Base-by-base conservation (phyloP, 2,329 filamentous ascomycete genomes). In the Aspergillus ibericus region DNA sequence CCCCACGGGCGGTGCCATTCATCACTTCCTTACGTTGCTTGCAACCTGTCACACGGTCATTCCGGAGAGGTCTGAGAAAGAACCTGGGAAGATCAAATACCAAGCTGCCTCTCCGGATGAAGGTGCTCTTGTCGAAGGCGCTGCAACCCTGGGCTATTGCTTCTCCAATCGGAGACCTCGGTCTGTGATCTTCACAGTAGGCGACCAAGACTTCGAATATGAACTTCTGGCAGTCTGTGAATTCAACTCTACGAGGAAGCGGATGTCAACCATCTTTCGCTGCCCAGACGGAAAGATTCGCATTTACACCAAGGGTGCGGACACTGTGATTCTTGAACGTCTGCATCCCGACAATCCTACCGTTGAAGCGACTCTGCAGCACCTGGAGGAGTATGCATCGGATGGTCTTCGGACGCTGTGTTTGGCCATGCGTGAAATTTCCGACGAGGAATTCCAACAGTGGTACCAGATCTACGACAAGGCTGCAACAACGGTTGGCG, bases 51-150 rank as follows among this genome's bases (percentile, higher is more conserved):
- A 99, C 75, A 99, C 95, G 0, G 95, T 99, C 65, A 99, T 99
- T 70, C 96, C 95, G 0, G 95, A 99, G 77, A 83, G 88, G 68
- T 87, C 87, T 51, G 90, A 92, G 44, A 88, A 92, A 66, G 90
- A 90, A 59, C 83, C 85, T 1, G 89, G 87, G 16, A 83, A 87
- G 36, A 97, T 99, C 81, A 98, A 96, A 77, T 99, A 99, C 68
- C 96, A 99, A 78, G 95, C 95, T 22, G 93, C 96, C 1, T 99
- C 95, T 22, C 95, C 95, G 1, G 95, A 99, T 66, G 95, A 99
- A 75, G 95, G 93, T 57, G 95, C 95, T n/a, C 80, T 99, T 50
- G 95, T 99, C 0, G 90, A 97, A 69, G 96, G 95, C 57, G 95
- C 95, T 1, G 85, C 93, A 3, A 78, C 83, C 48, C 81, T 99